Evolutionary conservation across 345 rosid genomes (phyloP).

Genomic region (Camelina neglecta): DNA sequence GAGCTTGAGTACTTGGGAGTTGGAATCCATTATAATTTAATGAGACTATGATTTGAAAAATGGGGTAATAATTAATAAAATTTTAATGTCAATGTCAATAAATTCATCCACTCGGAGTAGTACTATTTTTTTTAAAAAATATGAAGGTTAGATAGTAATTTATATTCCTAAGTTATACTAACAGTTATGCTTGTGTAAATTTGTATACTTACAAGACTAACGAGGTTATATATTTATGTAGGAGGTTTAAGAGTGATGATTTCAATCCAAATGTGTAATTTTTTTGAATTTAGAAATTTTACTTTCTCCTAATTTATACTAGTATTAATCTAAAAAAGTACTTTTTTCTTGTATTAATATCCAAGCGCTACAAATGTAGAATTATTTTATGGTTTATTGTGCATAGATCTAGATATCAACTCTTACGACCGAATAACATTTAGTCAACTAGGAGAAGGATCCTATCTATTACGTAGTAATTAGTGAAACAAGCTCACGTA

Average conservation of each 20-base stretch:
- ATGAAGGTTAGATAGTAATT: too few species aligned
- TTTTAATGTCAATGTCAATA: background rate
- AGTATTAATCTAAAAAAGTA: background rate
- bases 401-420: constrained; percentile 37
- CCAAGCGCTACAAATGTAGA: constrained; percentile 13
- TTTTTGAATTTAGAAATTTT: background rate
- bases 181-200: too few species aligned
- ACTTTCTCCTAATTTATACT: background rate
- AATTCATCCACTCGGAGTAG: background rate
- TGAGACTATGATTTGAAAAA: background rate
- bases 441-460: constrained; percentile 30
- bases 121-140: too few species aligned
- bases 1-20: background rate
- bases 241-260: too few species aligned
- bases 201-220: too few species aligned
- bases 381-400: background rate
- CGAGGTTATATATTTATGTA: too few species aligned
- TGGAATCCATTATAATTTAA: constrained; percentile 6
- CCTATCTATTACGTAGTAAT: constrained; percentile 10
- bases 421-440: constrained; percentile 12
- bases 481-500: constrained; percentile 31
- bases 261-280: background rate
- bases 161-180: too few species aligned
- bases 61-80: background rate
- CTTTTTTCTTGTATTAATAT: background rate